Evolutionary conservation across 164 flowering plant genomes (phyloP).

Genomic region (Macadamia integrifolia): DNA sequence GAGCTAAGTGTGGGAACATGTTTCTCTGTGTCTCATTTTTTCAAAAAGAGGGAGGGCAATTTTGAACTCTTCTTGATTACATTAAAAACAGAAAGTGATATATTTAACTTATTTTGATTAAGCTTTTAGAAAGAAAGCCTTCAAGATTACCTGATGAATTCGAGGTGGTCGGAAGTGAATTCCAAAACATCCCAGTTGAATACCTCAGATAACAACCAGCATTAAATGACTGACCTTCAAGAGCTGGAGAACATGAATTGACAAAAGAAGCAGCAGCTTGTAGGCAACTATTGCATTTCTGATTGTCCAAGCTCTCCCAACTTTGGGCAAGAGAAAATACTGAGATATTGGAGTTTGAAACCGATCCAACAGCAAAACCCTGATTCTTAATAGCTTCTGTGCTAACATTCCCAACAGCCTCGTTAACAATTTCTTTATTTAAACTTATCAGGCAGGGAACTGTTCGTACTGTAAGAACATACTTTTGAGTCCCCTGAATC

Average conservation of each 20-base stretch:
- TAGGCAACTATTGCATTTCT: constrained; percentile 12
- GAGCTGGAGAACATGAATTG: constrained; percentile 7
- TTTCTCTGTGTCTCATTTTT: too few species aligned
- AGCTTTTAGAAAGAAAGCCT: neutral
- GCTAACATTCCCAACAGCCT: constrained; percentile 7
- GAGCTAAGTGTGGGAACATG: too few species aligned
- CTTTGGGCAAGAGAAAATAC: constrained; percentile 17
- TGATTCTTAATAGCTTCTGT: constrained; percentile 5
- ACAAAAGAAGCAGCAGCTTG: constrained; percentile 6
- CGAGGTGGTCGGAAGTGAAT: neutral
- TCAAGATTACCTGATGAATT: constrained; percentile 9
- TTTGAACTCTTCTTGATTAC: too few species aligned
- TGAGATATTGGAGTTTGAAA: neutral
- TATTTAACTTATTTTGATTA: too few species aligned
- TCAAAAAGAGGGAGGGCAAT: too few species aligned
- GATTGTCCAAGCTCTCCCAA: constrained; percentile 11
- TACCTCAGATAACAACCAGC: constrained; percentile 19
- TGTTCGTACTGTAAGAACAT: neutral
- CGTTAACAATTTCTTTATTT: constrained; percentile 1
- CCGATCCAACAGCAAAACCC: constrained; percentile 12
- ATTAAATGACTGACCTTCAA: constrained; percentile 15
- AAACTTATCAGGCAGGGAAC: constrained; percentile 1
- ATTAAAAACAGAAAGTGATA: too few species aligned
- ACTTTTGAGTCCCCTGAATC: constrained; percentile 5
- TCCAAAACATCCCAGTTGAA: constrained; percentile 14